These are phyloP conservation scores for Ogataea dorogensis DNA, from an alignment of 805 yeast species.

Conservation along the genomic window DNA sequence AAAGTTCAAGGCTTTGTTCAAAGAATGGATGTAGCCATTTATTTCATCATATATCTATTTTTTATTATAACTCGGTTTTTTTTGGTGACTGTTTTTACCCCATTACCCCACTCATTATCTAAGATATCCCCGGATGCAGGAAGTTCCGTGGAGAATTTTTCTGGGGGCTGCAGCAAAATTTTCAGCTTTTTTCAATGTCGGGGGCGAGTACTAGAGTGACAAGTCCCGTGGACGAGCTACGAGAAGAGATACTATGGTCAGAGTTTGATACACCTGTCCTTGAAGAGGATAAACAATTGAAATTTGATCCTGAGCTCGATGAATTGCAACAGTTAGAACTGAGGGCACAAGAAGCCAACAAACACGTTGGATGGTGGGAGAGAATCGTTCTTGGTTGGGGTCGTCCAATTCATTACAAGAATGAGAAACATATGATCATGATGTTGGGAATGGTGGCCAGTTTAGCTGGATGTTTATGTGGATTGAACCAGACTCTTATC, in stretches of 20 bases:
- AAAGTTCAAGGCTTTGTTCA: slow-evolving; percentile 1
- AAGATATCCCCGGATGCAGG: neutral
- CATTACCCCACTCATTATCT: no score
- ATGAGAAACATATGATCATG: slow-evolving; percentile 45
- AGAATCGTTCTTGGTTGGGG: slow-evolving; percentile 37
- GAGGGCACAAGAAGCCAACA: slow-evolving; percentile 31
- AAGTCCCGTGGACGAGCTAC: neutral
- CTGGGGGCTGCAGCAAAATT: neutral
- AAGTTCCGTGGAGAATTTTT: slow-evolving; percentile 1
- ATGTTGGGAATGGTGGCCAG: slow-evolving; percentile 57
- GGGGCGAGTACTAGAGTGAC: neutral
- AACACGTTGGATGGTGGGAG: slow-evolving; percentile 37
- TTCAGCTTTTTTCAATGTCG: slow-evolving; percentile 1
- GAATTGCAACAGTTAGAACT: slow-evolving; percentile 36
- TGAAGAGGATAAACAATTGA: neutral
- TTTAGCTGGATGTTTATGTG: slow-evolving; percentile 64
- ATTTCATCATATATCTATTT: no score
- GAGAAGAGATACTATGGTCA: neutral
- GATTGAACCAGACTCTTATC: slow-evolving; percentile 65
- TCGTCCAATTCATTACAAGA: slow-evolving; percentile 39
- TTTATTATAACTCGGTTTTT: no score
- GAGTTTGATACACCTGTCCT: neutral
- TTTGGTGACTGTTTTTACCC: no score
- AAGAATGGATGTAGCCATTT: slow-evolving; percentile 2
- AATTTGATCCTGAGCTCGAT: slow-evolving; percentile 25